Conservation (phyloP, 1,284 basidiomycete species). For the Rhodotorula sp. region DNA sequence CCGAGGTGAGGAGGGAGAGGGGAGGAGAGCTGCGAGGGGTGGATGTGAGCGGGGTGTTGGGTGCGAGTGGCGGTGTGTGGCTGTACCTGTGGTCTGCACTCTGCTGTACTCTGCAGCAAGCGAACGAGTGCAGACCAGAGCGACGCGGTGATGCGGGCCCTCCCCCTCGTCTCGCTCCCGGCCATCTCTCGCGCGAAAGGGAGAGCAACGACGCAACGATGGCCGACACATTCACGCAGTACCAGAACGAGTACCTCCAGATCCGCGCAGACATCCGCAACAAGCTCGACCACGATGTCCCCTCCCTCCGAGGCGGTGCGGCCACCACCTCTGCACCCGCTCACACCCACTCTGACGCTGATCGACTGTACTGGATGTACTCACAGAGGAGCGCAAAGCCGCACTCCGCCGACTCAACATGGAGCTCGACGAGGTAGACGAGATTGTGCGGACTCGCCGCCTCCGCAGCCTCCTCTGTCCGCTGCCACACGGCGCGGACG, state of each 20-base stretch:
- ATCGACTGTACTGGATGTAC: not conserved
- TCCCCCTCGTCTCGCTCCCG: not conserved
- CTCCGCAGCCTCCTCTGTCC: not conserved
- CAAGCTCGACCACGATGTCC: conserved; percentile 27
- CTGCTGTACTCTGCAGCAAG: no score
- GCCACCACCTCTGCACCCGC: not conserved
- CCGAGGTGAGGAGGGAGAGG: not conserved
- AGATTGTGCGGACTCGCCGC: conserved; percentile 28
- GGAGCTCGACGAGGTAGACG: conserved; percentile 42
- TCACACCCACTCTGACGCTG: not conserved
- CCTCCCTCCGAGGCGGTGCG: conserved; percentile 30
- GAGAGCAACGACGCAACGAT: not conserved
- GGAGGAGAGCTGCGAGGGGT: not conserved
- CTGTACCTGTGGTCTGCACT: no score
- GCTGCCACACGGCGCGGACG: not conserved
- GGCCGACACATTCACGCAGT: conserved; percentile 13
- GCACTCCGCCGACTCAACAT: conserved; percentile 21
- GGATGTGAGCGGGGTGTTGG: no score
- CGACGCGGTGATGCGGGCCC: no score
- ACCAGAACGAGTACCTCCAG: conserved; percentile 23
- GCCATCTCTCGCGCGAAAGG: not conserved
- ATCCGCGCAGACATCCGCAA: conserved; percentile 5
- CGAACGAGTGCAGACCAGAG: no score
- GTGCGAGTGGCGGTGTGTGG: no score
- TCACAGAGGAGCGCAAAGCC: conserved; percentile 36